Conservation (phyloP, 148 eudicot genomes). For the Chenopodium suecicum region DNA sequence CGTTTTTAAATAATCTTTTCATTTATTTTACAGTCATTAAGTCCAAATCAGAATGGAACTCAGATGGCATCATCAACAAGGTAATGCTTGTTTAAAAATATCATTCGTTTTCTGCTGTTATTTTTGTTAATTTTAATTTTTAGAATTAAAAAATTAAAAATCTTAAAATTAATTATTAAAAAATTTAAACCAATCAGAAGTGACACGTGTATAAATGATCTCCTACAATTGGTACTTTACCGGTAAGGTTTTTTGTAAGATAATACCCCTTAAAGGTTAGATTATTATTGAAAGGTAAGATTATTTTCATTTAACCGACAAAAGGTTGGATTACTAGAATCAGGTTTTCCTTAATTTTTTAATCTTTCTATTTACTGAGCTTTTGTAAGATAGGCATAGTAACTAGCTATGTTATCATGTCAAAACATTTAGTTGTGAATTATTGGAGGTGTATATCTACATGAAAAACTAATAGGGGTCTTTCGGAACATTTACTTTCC, state of each 20-base stretch:
- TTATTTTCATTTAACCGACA: no score
- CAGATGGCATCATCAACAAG: slow-evolving; percentile 37
- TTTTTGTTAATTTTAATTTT: no score
- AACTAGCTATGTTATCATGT: neutral
- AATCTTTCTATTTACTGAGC: neutral
- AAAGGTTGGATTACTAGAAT: no score
- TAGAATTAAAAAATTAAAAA: no score
- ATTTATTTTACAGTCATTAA: slow-evolving; percentile 47
- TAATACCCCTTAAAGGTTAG: no score
- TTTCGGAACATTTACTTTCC: neutral
- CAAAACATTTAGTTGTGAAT: neutral
- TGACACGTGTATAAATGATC: no score
- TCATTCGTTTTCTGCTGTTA: neutral
- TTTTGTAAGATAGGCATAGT: neutral
- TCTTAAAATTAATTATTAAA: no score
- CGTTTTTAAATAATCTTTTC: slow-evolving; percentile 11
- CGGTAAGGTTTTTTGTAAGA: no score
- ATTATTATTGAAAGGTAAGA: no score
- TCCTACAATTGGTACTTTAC: no score
- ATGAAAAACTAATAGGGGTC: neutral
- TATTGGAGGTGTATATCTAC: neutral
- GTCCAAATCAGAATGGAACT: slow-evolving; percentile 27
- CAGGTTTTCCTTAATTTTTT: no score
- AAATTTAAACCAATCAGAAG: no score
- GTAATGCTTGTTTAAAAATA: slow-evolving; percentile 30